Evolutionary conservation across 371 early-diverging fungal genomes (phyloP).

Genomic region (Enteropsectra breve): DNA sequence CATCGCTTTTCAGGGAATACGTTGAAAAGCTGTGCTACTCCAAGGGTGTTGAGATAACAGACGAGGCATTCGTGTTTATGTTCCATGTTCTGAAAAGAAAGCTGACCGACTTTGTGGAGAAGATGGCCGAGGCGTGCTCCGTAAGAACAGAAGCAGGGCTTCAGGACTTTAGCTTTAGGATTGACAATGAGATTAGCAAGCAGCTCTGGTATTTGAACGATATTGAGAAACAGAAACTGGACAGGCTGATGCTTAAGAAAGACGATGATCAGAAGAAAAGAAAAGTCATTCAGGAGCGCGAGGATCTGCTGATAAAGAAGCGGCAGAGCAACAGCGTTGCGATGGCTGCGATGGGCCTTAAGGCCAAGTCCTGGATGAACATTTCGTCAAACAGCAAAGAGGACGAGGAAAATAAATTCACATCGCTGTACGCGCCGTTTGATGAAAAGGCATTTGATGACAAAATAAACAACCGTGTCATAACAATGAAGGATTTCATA

Average conservation of each 20-base stretch:
- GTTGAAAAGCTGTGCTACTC: constrained; percentile 43
- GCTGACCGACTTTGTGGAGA: constrained; percentile 55
- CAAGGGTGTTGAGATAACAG: constrained; percentile 46
- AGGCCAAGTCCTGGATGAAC: constrained; percentile 60
- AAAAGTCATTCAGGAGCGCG: constrained; percentile 59
- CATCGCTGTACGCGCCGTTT: constrained; percentile 53
- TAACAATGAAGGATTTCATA: constrained; percentile 59
- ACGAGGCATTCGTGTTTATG: constrained; percentile 46
- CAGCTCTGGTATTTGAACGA: constrained; percentile 61
- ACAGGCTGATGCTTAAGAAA: constrained; percentile 53
- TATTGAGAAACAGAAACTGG: constrained; percentile 56
- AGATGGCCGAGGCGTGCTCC: constrained; percentile 52
- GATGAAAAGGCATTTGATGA: constrained; percentile 55
- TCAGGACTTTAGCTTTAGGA: constrained; percentile 43
- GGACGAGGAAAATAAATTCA: constrained; percentile 53
- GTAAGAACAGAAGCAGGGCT: constrained; percentile 49
- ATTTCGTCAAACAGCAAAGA: constrained; percentile 19
- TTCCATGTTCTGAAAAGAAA: constrained; percentile 58
- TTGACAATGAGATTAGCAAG: constrained; percentile 59
- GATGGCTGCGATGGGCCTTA: constrained; percentile 59
- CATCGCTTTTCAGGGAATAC: constrained; percentile 50
- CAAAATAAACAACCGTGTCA: constrained; percentile 45
- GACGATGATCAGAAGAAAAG: constrained; percentile 56
- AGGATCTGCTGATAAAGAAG: constrained; percentile 61
- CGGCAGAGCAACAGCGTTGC: constrained; percentile 59